Percentiles rank a stretch among this genome's conserved stretches.
Evolutionary conservation across 495 filamentous ascomycete genomes (phyloP).

Genomic region (Annulohypoxylon moriforme): DNA sequence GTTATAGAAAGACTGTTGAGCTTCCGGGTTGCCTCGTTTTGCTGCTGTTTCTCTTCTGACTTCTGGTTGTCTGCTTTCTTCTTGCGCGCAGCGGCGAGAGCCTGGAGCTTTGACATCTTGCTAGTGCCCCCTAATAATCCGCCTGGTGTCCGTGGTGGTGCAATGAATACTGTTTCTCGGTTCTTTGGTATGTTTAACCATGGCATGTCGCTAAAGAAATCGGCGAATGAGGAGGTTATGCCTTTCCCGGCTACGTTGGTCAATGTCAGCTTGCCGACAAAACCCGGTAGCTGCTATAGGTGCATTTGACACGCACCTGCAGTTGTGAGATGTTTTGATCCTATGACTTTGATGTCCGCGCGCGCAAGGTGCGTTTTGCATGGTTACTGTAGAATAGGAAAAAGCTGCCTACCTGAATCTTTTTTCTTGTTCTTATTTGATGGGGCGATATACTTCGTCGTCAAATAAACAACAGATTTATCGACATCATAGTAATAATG

Average conservation of each 20-base stretch:
- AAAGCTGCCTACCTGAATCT: slow-evolving; percentile 64
- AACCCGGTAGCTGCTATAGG: slow-evolving; percentile 17
- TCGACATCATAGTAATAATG: slow-evolving; percentile 94
- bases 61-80: slow-evolving; percentile 82
- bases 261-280: slow-evolving; percentile 29
- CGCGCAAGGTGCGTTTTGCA: slow-evolving; percentile 1
- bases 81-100: slow-evolving; percentile 85
- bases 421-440: slow-evolving; percentile 53
- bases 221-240: slow-evolving; percentile 45
- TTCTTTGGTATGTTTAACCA: slow-evolving; percentile 83
- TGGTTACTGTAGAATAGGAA: slow-evolving; percentile 27
- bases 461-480: slow-evolving; percentile 82
- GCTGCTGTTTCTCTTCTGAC: slow-evolving; percentile 44
- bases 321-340: slow-evolving; percentile 14
- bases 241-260: slow-evolving; percentile 34
- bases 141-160: slow-evolving; percentile 69
- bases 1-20: slow-evolving; percentile 11
- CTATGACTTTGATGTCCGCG: slow-evolving; percentile 28
- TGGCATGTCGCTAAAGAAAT: slow-evolving; percentile 84
- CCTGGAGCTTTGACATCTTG: slow-evolving; percentile 92
- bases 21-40: slow-evolving; percentile 13
- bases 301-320: slow-evolving; percentile 35
- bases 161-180: slow-evolving; percentile 74
- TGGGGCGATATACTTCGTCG: slow-evolving; percentile 66
- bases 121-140: slow-evolving; percentile 76